Evolutionary conservation across 139 green algal genomes (phyloP).

Genomic region (Dunaliella sp.): DNA sequence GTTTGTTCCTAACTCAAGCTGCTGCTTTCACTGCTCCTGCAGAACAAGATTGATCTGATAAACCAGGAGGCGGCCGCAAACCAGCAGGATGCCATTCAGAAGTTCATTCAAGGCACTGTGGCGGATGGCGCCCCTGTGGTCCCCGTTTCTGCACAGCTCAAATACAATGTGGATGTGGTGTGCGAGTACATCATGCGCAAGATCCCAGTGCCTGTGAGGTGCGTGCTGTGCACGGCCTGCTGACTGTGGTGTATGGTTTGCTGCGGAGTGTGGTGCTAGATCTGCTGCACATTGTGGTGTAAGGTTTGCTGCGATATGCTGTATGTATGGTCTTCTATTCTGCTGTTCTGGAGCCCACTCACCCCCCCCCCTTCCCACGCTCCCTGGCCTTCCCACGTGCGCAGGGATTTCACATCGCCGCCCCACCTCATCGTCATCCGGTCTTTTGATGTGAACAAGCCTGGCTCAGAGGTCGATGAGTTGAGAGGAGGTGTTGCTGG

Average conservation of each 20-base stretch:
- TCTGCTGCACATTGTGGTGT: background rate
- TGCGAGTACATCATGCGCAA: constrained; percentile 97
- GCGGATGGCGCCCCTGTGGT: constrained; percentile 94
- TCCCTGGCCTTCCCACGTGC: background rate
- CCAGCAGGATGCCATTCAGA: constrained; percentile 93
- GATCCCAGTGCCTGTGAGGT: constrained; percentile 82
- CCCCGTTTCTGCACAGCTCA: constrained; percentile 97
- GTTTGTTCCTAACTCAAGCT: too few species aligned
- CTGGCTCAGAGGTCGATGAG: constrained; percentile 92
- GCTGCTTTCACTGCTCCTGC: too few species aligned
- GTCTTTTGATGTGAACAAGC: constrained; percentile 99
- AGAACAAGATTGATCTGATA: constrained; percentile 91
- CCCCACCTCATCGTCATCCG: constrained; percentile 99
- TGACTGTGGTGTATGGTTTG: too few species aligned
- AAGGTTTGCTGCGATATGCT: background rate
- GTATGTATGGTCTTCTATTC: background rate
- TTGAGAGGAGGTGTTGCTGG: constrained; percentile 96
- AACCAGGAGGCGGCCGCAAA: constrained; percentile 84
- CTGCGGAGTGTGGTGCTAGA: background rate
- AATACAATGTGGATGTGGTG: constrained; percentile 99
- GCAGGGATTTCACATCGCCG: constrained; percentile 90
- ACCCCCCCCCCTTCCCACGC: too few species aligned
- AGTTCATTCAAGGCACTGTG: constrained; percentile 97
- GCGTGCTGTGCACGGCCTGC: background rate
- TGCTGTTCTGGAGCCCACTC: too few species aligned